A percentile compares a stretch with the other conserved stretches of the same genome.
These are phyloP conservation scores for Pleoardoris graminearum DNA, from an alignment of 2,329 filamentous ascomycete species.

Conservation along the genomic window DNA sequence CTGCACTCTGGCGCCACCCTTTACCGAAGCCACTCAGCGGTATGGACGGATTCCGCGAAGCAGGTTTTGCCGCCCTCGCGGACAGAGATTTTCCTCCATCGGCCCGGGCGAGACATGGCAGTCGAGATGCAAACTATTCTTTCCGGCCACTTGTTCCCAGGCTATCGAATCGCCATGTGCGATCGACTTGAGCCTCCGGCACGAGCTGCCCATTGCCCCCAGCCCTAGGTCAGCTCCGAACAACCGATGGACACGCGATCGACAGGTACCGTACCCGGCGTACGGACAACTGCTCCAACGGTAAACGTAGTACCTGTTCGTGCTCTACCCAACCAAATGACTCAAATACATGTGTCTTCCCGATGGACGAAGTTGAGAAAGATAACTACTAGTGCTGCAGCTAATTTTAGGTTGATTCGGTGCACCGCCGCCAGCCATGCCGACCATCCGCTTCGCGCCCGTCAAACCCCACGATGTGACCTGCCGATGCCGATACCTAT, in stretches of 20 bases:
- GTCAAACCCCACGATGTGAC: slow-evolving; percentile 6
- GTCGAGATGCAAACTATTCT: slow-evolving; percentile 6
- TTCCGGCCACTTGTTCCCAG: background rate
- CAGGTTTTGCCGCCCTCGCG: slow-evolving; percentile 5
- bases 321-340: too few species aligned
- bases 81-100: slow-evolving; percentile 1
- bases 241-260: slow-evolving; percentile 15
- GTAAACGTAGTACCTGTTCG: too few species aligned
- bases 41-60: slow-evolving; percentile 1
- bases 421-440: too few species aligned
- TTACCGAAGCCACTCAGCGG: slow-evolving; percentile 3
- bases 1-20: too few species aligned
- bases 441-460: background rate
- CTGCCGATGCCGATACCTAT: slow-evolving; percentile 7
- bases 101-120: slow-evolving; percentile 12
- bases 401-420: too few species aligned
- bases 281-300: background rate
- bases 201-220: slow-evolving; percentile 9
- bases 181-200: slow-evolving; percentile 12
- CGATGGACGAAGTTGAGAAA: too few species aligned
- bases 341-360: too few species aligned
- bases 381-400: too few species aligned
- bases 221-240: background rate
- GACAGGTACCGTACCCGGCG: slow-evolving; percentile 16
- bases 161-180: slow-evolving; percentile 15